A percentile compares a stretch with the other conserved stretches of the same genome.
phyloP scores from a whole-genome alignment of 2,329 filamentous ascomycete genomes.

The Epichloe baconii region DNA sequence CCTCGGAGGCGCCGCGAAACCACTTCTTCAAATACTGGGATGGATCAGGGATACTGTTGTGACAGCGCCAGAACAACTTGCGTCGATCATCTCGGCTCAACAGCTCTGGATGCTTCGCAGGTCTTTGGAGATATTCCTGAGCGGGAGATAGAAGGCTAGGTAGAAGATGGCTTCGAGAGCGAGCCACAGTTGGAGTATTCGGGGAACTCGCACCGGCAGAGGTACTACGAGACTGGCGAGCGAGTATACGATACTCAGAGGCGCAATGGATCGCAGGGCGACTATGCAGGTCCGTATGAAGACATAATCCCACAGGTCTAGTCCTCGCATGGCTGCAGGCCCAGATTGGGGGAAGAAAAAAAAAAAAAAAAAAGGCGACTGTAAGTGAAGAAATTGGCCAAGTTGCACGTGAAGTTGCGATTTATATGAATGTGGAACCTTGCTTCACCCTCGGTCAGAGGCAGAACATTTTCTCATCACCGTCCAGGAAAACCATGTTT shows the following conservation, averaged over 20 bases:
- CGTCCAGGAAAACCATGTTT: too few species aligned
- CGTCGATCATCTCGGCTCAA: constrained; percentile 31
- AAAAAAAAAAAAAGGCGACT: too few species aligned
- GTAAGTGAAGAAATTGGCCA: too few species aligned
- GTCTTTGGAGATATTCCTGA: constrained; percentile 36
- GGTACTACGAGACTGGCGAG: constrained; percentile 13
- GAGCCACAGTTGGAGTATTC: constrained; percentile 28
- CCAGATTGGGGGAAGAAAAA: too few species aligned
- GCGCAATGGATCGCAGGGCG: constrained; percentile 33
- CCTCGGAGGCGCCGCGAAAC: constrained; percentile 39
- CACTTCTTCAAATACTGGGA: constrained; percentile 41
- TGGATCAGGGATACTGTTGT: constrained; percentile 36
- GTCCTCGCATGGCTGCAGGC: too few species aligned
- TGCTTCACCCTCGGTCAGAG: too few species aligned
- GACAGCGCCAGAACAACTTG: constrained; percentile 37
- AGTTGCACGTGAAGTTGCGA: too few species aligned
- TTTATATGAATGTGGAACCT: too few species aligned
- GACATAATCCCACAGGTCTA: constrained; percentile 11
- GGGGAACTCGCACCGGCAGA: constrained; percentile 15
- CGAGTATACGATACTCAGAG: constrained; percentile 34
- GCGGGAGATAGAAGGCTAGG: constrained; percentile 38
- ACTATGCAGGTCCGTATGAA: constrained; percentile 34
- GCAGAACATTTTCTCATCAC: too few species aligned
- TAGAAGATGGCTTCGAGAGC: constrained; percentile 41
- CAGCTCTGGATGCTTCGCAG: constrained; percentile 34